These are phyloP conservation scores for Serendipita sp. DNA, from an alignment of 768 basidiomycete species.

Conservation along the genomic window DNA sequence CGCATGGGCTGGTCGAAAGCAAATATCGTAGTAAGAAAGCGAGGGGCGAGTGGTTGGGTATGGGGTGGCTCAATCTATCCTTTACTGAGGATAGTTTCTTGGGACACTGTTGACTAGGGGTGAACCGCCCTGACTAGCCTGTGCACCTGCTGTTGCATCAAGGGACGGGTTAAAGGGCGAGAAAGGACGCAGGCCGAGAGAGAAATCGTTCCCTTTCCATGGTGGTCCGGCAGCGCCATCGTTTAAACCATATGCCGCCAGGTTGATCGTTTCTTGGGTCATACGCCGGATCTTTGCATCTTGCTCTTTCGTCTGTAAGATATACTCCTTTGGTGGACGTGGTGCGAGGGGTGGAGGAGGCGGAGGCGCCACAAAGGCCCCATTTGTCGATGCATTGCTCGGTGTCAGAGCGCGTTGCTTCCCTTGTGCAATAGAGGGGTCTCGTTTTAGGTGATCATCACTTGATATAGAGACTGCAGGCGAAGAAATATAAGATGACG, in stretches of 20 bases:
- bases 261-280: constrained; percentile 4
- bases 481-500: not conserved
- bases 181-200: not conserved
- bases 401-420: constrained; percentile 13
- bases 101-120: not conserved
- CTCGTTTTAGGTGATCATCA: constrained; percentile 11
- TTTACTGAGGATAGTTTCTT: not conserved
- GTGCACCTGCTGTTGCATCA: not conserved
- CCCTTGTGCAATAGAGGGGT: constrained; percentile 13
- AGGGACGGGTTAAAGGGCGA: not conserved
- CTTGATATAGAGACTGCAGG: constrained; percentile 11
- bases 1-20: too few relatives aligned
- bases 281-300: constrained; percentile 21
- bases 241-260: not conserved
- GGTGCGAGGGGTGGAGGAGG: constrained; percentile 60
- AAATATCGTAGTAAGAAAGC: too few relatives aligned
- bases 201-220: not conserved
- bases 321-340: constrained; percentile 63
- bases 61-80: too few relatives aligned
- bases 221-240: not conserved
- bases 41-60: too few relatives aligned
- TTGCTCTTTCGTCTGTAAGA: constrained; percentile 65
- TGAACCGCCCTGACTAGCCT: not conserved
- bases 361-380: constrained; percentile 16
- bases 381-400: constrained; percentile 5